These are phyloP conservation scores for Talaromyces sp. DNA, from an alignment of 2,329 filamentous ascomycete species.

Conservation along the genomic window DNA sequence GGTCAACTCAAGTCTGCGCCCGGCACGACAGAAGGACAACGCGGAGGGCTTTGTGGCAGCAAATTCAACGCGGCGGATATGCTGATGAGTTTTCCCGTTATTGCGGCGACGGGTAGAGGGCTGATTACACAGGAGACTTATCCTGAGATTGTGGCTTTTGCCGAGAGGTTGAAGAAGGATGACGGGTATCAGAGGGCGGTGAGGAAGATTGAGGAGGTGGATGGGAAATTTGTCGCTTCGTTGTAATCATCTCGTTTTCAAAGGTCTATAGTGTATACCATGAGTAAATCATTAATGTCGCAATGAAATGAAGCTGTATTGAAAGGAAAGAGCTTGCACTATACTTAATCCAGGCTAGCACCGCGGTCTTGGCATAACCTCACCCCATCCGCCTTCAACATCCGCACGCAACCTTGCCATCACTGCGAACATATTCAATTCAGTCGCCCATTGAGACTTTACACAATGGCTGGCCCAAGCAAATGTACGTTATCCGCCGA, in stretches of 20 bases:
- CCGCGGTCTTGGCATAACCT: not conserved
- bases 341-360: not conserved
- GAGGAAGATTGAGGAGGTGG: conserved; percentile 40
- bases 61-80: conserved; percentile 46
- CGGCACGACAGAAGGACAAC: conserved; percentile 13
- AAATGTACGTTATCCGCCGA: conserved; percentile 36
- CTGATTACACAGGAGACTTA: conserved; percentile 36
- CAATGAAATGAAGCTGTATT: too few species aligned
- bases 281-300: not conserved
- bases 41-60: conserved; percentile 41
- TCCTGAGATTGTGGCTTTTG: conserved; percentile 37
- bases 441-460: not conserved
- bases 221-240: conserved; percentile 26
- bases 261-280: not conserved
- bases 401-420: conserved; percentile 2
- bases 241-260: not conserved
- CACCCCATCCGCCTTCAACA: conserved; percentile 4
- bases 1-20: conserved; percentile 43
- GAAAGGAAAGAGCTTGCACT: not conserved
- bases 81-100: conserved; percentile 46
- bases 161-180: conserved; percentile 33
- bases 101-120: conserved; percentile 34
- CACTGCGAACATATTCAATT: not conserved
- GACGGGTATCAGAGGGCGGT: conserved; percentile 41
- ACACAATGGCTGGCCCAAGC: conserved; percentile 50